Evolutionary conservation across 345 rosid species (phyloP), one percentile per base, ranked within the genome.

Genomic region (Pistacia atlantica): DNA sequence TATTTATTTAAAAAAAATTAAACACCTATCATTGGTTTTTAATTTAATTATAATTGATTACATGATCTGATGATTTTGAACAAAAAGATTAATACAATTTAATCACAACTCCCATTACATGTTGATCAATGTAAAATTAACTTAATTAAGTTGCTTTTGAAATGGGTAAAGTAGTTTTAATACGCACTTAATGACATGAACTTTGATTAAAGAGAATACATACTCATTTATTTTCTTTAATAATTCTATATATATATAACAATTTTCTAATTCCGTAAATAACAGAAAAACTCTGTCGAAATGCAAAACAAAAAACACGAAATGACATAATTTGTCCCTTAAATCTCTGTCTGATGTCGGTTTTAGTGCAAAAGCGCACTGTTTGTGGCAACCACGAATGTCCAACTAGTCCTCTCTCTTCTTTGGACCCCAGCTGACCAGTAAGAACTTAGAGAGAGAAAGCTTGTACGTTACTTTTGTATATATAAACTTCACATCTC

Each of bases 361-460:
- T 31, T 77, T 80, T 75, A 77, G 78, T 69, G 35, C 54, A 28
- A 46, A 45, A 63, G 2, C 16, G 31, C 58, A 62, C 46, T 80
- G 82, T 72, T 74, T 65, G 73, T 84, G 84, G 82, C 78, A 45
- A 78, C 77, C 84, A 78, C 84, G 82, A 84, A 81, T 42, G 79
- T 63, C 73, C 77, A 78, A 72, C 75, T 33, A 45, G 75, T 79
- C 78, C 72, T n/a, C 72, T 63, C 8, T 35, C 70, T 51, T 62
- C 3, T 48, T 70, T 80, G 84, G 86, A 84, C 86, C 86, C 84
- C 84, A 84, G 84, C 82, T 72, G 86, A 80, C 84, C 78, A 67
- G 76, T 69, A 31, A 25, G 63, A 67, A 18, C 17, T 64, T 61
- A 37, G 60, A 65, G 69, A 55, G 61, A 55, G 66, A 64, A 25